phyloP scores from a whole-genome alignment of 1,139 yeast species.

The Lodderomyces orthopsilosis region DNA sequence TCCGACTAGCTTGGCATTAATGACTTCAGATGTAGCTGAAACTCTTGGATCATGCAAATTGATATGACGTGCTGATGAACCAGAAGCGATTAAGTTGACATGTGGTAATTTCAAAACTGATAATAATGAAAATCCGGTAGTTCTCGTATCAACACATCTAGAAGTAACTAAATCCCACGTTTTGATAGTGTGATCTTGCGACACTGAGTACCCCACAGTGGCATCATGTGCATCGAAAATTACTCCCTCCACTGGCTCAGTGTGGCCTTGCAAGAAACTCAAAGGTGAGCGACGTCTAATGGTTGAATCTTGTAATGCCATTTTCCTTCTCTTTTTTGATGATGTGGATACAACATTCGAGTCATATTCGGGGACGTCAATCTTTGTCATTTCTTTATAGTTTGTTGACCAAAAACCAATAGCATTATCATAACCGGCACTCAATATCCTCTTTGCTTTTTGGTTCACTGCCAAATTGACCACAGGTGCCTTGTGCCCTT shows the following conservation, averaged over 20 bases:
- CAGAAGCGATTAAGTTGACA: slow-evolving; percentile 75
- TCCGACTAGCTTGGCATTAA: slow-evolving; percentile 69
- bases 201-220: slow-evolving; percentile 87
- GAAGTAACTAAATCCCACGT: slow-evolving; percentile 95
- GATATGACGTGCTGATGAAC: slow-evolving; percentile 95
- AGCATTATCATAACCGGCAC: slow-evolving; percentile 82
- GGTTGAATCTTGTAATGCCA: slow-evolving; percentile 74
- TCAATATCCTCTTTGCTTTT: slow-evolving; percentile 57
- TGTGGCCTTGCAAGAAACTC: slow-evolving; percentile 73
- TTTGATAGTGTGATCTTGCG: slow-evolving; percentile 91
- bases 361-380: slow-evolving; percentile 57
- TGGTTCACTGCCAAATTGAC: slow-evolving; percentile 66
- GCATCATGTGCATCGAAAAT: slow-evolving; percentile 68
- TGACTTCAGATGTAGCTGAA: slow-evolving; percentile 27
- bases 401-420: slow-evolving; percentile 88
- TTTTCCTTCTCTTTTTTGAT: slow-evolving; percentile 82
- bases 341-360: slow-evolving; percentile 63
- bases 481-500: slow-evolving; percentile 88
- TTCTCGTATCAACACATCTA: slow-evolving; percentile 79
- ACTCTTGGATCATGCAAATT: slow-evolving; percentile 86
- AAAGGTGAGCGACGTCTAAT: slow-evolving; percentile 81
- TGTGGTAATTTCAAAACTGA: slow-evolving; percentile 68
- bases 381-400: slow-evolving; percentile 77
- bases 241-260: slow-evolving; percentile 84
- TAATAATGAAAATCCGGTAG: slow-evolving; percentile 83